A percentile compares a stretch with the other conserved stretches of the same genome.
These are phyloP conservation scores for Hymenochaete sp. DNA, from an alignment of 1,284 basidiomycete genomes.

Conservation along the genomic window DNA sequence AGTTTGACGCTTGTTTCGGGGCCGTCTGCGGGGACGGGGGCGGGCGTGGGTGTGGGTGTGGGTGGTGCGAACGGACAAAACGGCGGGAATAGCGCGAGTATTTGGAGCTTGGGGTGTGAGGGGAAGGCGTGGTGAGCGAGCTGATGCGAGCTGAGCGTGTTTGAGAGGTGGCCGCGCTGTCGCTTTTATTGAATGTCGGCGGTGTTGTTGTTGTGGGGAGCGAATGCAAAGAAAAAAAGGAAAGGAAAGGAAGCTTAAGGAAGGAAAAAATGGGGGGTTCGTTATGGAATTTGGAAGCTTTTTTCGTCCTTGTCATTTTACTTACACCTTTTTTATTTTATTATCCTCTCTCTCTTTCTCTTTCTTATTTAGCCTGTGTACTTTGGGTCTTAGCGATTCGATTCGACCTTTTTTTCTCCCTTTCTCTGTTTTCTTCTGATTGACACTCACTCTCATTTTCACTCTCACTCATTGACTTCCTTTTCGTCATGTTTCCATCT, in stretches of 20 bases:
- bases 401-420: background rate
- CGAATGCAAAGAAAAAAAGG: background rate
- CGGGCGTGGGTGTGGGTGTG: no score
- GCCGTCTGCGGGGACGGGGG: no score
- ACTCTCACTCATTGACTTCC: no score
- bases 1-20: no score
- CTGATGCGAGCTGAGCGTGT: background rate
- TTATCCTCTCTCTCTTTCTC: slow-evolving; percentile 2
- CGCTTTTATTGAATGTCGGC: background rate
- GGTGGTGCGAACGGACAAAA: no score
- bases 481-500: no score
- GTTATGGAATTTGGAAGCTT: background rate
- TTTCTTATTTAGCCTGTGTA: slow-evolving; percentile 5
- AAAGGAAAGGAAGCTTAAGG: background rate
- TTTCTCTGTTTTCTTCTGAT: background rate
- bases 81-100: no score
- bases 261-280: background rate
- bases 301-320: background rate
- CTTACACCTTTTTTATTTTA: background rate
- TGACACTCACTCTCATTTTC: no score
- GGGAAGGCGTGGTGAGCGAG: background rate
- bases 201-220: background rate
- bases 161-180: background rate
- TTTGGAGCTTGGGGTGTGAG: no score
- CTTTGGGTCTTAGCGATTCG: background rate